Conservation (phyloP, 2,329 filamentous ascomycete species). For the Xylariomycetidae sp. region DNA sequence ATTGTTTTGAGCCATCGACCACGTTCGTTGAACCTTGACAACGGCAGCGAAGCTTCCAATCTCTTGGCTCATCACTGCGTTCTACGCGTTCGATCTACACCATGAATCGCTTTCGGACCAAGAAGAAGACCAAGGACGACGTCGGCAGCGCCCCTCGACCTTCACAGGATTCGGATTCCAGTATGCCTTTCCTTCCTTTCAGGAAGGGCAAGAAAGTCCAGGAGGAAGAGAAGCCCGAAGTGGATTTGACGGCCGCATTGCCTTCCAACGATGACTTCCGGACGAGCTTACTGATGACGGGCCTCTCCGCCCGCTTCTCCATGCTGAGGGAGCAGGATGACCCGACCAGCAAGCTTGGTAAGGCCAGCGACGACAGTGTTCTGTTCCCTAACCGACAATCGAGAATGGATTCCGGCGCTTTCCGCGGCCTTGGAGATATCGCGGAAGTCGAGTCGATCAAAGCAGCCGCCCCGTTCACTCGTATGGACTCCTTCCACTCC, state of each 20-base stretch:
- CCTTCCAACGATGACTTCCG: conserved; percentile 86
- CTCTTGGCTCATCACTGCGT: too few relatives aligned
- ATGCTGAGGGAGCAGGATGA: conserved; percentile 96
- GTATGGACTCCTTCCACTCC: conserved; percentile 59
- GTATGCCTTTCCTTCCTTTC: conserved; percentile 49
- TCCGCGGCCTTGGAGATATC: conserved; percentile 67
- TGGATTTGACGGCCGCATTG: conserved; percentile 69
- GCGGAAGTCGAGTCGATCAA: conserved; percentile 82
- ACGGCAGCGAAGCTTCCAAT: too few relatives aligned
- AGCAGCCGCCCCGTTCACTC: conserved; percentile 49
- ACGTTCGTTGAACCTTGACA: too few relatives aligned
- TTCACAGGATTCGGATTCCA: conserved; percentile 50
- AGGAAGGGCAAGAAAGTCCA: conserved; percentile 48
- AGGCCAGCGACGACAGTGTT: conserved; percentile 93
- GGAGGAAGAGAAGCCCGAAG: conserved; percentile 55
- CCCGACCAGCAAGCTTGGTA: conserved; percentile 79
- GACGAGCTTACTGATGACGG: conserved; percentile 93
- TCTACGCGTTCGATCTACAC: too few relatives aligned
- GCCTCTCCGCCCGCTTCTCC: conserved; percentile 89
- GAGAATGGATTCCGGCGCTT: conserved; percentile 63
- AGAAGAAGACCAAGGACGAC: conserved; percentile 63
- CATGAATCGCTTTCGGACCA: conserved; percentile 75
- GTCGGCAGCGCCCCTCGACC: conserved; percentile 39
- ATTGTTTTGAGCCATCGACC: too few relatives aligned
- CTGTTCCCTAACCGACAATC: conserved; percentile 77